Conservation (phyloP, 2,329 filamentous ascomycete species). For the Cladosporium sp. region DNA sequence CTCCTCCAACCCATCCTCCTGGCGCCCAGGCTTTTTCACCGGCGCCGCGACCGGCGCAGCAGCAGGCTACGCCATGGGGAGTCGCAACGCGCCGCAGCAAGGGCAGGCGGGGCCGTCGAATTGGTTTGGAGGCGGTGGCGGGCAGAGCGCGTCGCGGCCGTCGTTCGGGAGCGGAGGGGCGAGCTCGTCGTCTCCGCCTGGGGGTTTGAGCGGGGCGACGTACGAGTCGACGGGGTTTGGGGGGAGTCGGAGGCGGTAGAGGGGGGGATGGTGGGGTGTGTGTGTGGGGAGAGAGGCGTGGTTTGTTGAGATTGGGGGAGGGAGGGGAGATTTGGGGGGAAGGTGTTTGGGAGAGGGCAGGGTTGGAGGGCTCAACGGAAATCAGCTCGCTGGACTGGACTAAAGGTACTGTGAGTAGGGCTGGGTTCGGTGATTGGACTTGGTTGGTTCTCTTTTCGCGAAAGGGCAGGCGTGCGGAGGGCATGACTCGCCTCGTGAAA, state of each 20-base stretch:
- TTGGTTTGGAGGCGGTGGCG: constrained; percentile 19
- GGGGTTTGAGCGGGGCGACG: constrained; percentile 1
- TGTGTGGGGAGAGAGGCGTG: not conserved
- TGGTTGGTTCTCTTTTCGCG: no score
- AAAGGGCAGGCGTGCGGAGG: no score
- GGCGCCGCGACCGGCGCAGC: constrained; percentile 63
- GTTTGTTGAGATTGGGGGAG: not conserved
- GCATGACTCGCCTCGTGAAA: no score
- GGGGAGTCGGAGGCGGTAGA: constrained; percentile 7
- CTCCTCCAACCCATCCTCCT: constrained; percentile 33
- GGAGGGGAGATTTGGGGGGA: not conserved
- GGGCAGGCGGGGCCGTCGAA: constrained; percentile 29
- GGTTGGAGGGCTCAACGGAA: not conserved
- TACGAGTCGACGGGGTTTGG: constrained; percentile 12
- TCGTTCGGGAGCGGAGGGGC: constrained; percentile 3
- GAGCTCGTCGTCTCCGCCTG: not conserved
- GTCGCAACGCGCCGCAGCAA: constrained; percentile 24
- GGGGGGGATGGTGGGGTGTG: not conserved
- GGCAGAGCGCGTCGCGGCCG: not conserved
- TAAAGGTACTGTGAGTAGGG: no score
- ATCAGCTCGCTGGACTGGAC: not conserved
- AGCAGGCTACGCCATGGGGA: constrained; percentile 59
- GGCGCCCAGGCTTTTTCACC: constrained; percentile 70
- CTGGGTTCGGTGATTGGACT: no score
- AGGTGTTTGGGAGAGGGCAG: not conserved